Evolutionary conservation across 1,139 yeast genomes (phyloP).

Genomic region (Zhuliangozyma parablackwelliae): DNA sequence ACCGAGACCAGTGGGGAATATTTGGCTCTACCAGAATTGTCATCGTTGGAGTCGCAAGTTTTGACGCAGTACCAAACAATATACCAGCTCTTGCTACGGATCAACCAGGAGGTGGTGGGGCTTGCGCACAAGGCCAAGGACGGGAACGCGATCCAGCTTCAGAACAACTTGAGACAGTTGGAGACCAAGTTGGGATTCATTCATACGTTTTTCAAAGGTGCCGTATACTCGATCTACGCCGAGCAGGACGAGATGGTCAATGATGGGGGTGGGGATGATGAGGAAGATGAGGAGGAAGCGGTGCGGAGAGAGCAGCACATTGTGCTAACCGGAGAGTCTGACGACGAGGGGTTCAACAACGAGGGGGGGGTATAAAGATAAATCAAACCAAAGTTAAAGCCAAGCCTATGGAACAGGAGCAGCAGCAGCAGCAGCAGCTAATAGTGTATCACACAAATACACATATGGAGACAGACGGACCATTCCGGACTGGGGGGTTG

Average conservation of each 20-base stretch:
- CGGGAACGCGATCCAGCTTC: constrained; percentile 24
- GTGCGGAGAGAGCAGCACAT: neutral
- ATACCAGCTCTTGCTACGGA: constrained; percentile 35
- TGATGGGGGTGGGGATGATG: constrained; percentile 11
- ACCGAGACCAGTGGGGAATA: constrained; percentile 2
- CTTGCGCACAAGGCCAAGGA: constrained; percentile 18
- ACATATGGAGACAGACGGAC: no score
- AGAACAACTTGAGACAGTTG: constrained; percentile 50
- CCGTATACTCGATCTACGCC: constrained; percentile 54
- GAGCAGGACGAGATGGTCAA: constrained; percentile 7
- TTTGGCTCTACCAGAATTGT: constrained; percentile 23
- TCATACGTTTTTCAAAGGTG: constrained; percentile 63
- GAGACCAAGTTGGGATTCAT: constrained; percentile 64
- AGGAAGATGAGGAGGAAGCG: constrained; percentile 7
- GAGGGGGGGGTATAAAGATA: no score
- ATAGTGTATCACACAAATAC: no score
- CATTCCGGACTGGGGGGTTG: no score
- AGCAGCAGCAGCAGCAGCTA: no score
- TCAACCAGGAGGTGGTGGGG: constrained; percentile 29
- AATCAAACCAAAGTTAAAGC: no score
- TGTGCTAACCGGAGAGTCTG: no score
- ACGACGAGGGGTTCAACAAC: no score
- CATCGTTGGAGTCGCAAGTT: constrained; percentile 37
- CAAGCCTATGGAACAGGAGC: no score
- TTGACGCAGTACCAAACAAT: constrained; percentile 45